phyloP scores from a whole-genome alignment of 495 filamentous ascomycete genomes.

The Rostrohypoxylon terebratum region DNA sequence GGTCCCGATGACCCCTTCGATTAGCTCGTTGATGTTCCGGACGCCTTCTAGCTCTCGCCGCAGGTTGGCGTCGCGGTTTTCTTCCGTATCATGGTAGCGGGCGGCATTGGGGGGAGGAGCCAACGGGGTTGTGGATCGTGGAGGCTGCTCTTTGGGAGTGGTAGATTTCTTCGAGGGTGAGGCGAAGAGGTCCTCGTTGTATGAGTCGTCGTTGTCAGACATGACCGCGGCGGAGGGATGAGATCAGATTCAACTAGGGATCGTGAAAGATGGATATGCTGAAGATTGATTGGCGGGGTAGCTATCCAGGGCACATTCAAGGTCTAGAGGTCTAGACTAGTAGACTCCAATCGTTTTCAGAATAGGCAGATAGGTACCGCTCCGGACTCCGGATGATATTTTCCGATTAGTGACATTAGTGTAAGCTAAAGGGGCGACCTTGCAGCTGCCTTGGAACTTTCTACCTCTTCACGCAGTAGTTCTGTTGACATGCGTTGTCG shows the following conservation, averaged over 20 bases:
- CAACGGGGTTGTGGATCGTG: slow-evolving; percentile 58
- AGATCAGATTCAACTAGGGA: not conserved
- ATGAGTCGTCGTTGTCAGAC: slow-evolving; percentile 67
- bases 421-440: not conserved
- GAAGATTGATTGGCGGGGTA: slow-evolving; percentile 33
- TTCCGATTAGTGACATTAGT: slow-evolving; percentile 15
- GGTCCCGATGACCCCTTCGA: slow-evolving; percentile 84
- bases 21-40: slow-evolving; percentile 83
- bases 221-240: slow-evolving; percentile 22
- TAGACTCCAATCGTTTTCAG: slow-evolving; percentile 20
- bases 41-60: slow-evolving; percentile 84
- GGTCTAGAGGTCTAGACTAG: no score
- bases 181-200: slow-evolving; percentile 77
- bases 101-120: slow-evolving; percentile 63
- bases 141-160: slow-evolving; percentile 34
- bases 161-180: slow-evolving; percentile 67
- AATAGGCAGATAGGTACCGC: not conserved
- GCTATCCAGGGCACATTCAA: slow-evolving; percentile 6
- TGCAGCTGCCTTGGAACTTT: not conserved
- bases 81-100: slow-evolving; percentile 70
- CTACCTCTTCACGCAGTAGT: not conserved
- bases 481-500: slow-evolving; percentile 42
- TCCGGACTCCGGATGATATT: slow-evolving; percentile 1
- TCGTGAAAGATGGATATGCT: not conserved
- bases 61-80: slow-evolving; percentile 77